Evolutionary conservation across 352 stramenopile species (phyloP).

Genomic region (Globisporangium nodosum): DNA sequence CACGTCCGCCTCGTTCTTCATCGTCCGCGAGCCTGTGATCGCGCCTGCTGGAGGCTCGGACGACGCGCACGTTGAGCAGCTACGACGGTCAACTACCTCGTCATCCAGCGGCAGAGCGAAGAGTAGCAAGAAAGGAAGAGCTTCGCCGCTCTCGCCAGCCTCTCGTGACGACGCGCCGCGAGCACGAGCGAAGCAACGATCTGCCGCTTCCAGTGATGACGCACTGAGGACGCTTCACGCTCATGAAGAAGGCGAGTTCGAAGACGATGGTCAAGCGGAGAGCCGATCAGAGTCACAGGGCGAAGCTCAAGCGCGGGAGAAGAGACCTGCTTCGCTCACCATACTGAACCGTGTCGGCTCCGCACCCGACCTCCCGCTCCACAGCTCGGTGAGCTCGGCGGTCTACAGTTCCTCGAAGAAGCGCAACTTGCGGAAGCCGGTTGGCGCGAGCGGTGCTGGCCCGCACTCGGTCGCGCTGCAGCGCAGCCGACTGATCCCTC

Average conservation of each 20-base stretch:
- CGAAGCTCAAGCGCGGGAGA: neutral
- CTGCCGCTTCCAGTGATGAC: neutral
- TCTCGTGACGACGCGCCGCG: neutral
- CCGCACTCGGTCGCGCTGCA: constrained; percentile 39
- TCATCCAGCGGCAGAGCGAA: neutral
- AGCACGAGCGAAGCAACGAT: neutral
- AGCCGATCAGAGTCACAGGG: constrained; percentile 4
- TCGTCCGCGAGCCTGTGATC: constrained; percentile 54
- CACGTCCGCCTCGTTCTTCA: constrained; percentile 47
- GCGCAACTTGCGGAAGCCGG: constrained; percentile 24
- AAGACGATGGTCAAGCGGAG: neutral
- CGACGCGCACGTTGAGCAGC: neutral
- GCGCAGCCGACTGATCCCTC: constrained; percentile 48
- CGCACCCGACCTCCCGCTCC: constrained; percentile 49
- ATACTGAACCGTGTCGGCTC: constrained; percentile 61
- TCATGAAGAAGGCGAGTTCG: constrained; percentile 9
- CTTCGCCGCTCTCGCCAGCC: neutral
- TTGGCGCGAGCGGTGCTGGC: constrained; percentile 20
- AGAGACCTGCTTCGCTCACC: constrained; percentile 11
- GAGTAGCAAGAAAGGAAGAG: constrained; percentile 7
- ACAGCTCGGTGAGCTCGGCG: constrained; percentile 36
- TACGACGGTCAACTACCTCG: neutral
- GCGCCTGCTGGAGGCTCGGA: constrained; percentile 15
- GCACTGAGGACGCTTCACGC: neutral
- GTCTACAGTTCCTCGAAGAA: constrained; percentile 76